Evolutionary conservation across 139 green algal genomes (phyloP).

Genomic region (Trebouxia sp.): DNA sequence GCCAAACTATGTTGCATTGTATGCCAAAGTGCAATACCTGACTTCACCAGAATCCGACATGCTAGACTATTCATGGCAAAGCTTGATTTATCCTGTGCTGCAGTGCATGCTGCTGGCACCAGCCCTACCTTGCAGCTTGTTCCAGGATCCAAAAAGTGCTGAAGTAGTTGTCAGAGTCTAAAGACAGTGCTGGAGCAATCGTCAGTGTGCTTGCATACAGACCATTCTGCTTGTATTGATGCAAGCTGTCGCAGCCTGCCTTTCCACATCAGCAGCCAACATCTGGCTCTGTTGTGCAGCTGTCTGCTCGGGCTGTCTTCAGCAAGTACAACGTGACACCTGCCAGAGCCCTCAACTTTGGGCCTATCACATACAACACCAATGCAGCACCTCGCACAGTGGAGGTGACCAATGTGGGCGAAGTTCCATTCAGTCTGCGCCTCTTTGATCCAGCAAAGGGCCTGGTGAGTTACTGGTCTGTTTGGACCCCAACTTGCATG

Average conservation of each 20-base stretch:
- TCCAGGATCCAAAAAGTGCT: neutral
- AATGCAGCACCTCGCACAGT: slow-evolving; percentile 68
- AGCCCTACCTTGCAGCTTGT: too few relatives aligned
- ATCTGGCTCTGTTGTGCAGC: neutral
- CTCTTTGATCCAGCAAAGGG: slow-evolving; percentile 41
- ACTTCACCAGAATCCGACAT: too few relatives aligned
- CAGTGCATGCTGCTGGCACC: neutral
- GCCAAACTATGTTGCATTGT: too few relatives aligned
- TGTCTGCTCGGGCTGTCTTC: slow-evolving; percentile 61
- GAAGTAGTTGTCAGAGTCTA: too few relatives aligned
- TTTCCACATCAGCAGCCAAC: too few relatives aligned
- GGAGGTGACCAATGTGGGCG: slow-evolving; percentile 69
- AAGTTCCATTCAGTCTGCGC: slow-evolving; percentile 69
- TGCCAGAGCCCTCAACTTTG: slow-evolving; percentile 78
- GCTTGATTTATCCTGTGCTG: too few relatives aligned
- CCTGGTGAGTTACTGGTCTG: neutral
- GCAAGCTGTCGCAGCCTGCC: too few relatives aligned
- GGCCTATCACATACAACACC: slow-evolving; percentile 72
- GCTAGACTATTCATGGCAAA: too few relatives aligned
- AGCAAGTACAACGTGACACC: slow-evolving; percentile 77
- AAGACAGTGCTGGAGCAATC: too few relatives aligned
- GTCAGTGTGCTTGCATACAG: too few relatives aligned
- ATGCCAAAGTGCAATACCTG: too few relatives aligned
- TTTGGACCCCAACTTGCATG: neutral
- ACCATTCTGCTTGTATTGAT: too few relatives aligned